Base-by-base conservation (phyloP, 2,329 filamentous ascomycete genomes). In the Aureobasidium sp. region DNA sequence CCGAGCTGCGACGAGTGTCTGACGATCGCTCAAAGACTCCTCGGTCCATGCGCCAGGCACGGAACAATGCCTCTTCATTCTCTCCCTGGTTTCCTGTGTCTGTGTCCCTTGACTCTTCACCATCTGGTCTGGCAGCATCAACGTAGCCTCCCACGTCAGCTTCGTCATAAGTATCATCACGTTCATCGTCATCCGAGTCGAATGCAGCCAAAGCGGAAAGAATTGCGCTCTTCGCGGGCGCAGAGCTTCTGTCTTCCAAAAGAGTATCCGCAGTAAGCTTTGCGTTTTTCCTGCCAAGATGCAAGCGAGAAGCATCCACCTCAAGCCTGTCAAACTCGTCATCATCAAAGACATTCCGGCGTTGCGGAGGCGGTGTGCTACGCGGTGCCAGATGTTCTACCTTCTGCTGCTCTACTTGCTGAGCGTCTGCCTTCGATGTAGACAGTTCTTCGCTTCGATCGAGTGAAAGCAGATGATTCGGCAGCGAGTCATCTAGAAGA, bases 91-190 rank as follows among this genome's bases (percentile, higher is more conserved):
- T 59, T 12, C 62, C 67, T 15, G 75, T 78, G 62, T 82, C 78
- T 0, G 83, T 80, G 57, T 84, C 83, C 1, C 57, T 29, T 8
- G 57, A 60, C 6, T 83, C 74, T 51, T 82, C 80, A 46, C 80
- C 80, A 51, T 77, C 79, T 2, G 77, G 73, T 5, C 76, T 76
- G 1, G 77, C 79, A 20, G 82, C 80, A 68, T 96, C 92, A 3
- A 97, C 86, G 0, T 89, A 90, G 26, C 93, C 92, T 39, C 94
- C 94, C 2, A 97, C 91, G 70, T 97, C 94, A 55, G 86, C 90
- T 1, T 87, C 85, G 69, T 99, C 94, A 71, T 99, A 99, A 0
- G 93, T 97, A 73, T 99, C 94, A 73, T 99, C 94, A 39, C 92
- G 85, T 76, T 99, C 94, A 72, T 99, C 94, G 67, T 97, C 94